Percentiles rank a stretch among this genome's conserved stretches.
These are phyloP conservation scores for Margaritispora aquatica DNA, from an alignment of 495 filamentous ascomycete genomes.

Conservation along the genomic window DNA sequence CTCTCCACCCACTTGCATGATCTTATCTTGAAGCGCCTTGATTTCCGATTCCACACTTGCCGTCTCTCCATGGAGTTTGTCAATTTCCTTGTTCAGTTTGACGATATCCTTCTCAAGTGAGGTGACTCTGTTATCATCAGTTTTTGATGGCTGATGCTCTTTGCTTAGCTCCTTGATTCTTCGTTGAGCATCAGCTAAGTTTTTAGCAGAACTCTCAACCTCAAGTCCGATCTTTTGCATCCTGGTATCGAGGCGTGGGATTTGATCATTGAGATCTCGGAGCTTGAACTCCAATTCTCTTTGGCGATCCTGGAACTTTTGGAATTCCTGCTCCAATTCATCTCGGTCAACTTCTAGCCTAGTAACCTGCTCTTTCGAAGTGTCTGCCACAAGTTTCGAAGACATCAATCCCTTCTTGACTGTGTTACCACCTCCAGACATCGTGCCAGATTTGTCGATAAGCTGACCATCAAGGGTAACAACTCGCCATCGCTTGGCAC, in stretches of 20 bases:
- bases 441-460: slow-evolving; percentile 95
- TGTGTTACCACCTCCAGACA: slow-evolving; percentile 91
- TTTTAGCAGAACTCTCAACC: slow-evolving; percentile 77
- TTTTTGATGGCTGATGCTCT: slow-evolving; percentile 71
- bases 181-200: slow-evolving; percentile 76
- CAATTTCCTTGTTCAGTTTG: slow-evolving; percentile 68
- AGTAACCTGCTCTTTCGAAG: slow-evolving; percentile 76
- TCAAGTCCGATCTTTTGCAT: slow-evolving; percentile 91
- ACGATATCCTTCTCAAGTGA: slow-evolving; percentile 70
- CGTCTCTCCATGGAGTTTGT: slow-evolving; percentile 74
- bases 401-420: slow-evolving; percentile 92
- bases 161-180: slow-evolving; percentile 75
- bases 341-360: slow-evolving; percentile 86
- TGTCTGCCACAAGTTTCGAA: slow-evolving; percentile 81
- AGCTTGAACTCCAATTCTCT: slow-evolving; percentile 67
- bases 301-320: slow-evolving; percentile 73
- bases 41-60: slow-evolving; percentile 86
- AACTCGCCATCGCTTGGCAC: slow-evolving; percentile 86
- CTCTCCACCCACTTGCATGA: slow-evolving; percentile 96
- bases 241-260: slow-evolving; percentile 79
- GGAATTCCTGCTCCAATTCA: slow-evolving; percentile 69
- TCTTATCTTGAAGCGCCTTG: slow-evolving; percentile 84
- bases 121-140: slow-evolving; percentile 64
- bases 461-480: slow-evolving; percentile 93
- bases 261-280: slow-evolving; percentile 67